phyloP scores from a whole-genome alignment of 2,329 filamentous ascomycete species.

The Calonectria naviculata region DNA sequence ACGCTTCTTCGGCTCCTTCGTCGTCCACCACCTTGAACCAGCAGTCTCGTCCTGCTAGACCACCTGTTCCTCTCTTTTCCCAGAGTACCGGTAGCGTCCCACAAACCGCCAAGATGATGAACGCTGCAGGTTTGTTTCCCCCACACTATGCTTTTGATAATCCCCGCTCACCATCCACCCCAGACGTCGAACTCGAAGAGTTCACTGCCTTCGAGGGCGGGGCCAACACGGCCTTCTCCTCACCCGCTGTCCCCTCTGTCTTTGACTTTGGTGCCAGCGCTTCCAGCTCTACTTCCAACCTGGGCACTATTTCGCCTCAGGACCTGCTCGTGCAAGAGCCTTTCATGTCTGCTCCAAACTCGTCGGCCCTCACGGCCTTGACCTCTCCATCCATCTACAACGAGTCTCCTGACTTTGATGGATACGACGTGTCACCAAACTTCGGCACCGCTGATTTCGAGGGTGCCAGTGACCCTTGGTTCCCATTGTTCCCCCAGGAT shows the following conservation, averaged over 20 bases:
- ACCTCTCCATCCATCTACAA: constrained; percentile 86
- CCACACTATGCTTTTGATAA: neutral
- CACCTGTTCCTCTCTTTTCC: constrained; percentile 79
- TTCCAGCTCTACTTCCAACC: constrained; percentile 62
- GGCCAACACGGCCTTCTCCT: constrained; percentile 63
- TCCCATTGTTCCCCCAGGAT: constrained; percentile 76
- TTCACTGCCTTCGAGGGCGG: constrained; percentile 67
- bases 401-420: constrained; percentile 81
- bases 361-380: constrained; percentile 82
- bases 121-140: constrained; percentile 51
- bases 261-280: constrained; percentile 63
- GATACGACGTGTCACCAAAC: constrained; percentile 82
- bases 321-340: constrained; percentile 79
- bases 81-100: constrained; percentile 67
- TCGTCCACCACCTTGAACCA: constrained; percentile 69
- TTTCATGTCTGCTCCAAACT: constrained; percentile 82
- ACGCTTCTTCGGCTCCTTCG: constrained; percentile 74
- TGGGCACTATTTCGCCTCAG: constrained; percentile 84
- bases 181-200: constrained; percentile 70
- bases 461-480: constrained; percentile 71
- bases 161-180: constrained; percentile 45
- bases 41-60: constrained; percentile 65
- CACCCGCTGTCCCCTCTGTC: constrained; percentile 60
- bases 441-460: constrained; percentile 71
- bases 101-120: constrained; percentile 57